Evolutionary conservation across 768 basidiomycete genomes (phyloP).

Genomic region (Pulveroboletus ravenelii): DNA sequence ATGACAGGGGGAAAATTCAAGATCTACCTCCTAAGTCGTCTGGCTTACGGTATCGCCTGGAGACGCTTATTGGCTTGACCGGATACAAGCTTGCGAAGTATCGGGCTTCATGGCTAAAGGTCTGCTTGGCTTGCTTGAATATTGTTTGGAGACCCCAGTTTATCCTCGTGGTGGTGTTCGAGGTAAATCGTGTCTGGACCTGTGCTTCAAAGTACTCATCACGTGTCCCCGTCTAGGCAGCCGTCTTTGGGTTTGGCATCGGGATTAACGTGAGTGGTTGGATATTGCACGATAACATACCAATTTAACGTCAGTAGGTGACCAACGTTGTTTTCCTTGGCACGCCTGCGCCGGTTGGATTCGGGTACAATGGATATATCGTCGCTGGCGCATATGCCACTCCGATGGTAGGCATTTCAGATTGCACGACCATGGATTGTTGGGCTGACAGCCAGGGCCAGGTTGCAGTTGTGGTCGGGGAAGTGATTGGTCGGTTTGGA

Average conservation of each 20-base stretch:
- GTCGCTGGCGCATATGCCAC: slow-evolving; percentile 43
- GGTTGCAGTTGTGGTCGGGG: slow-evolving; percentile 49
- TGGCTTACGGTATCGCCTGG: slow-evolving; percentile 37
- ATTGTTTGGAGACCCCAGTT: slow-evolving; percentile 49
- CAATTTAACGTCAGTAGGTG: slow-evolving; percentile 30
- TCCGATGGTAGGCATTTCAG: slow-evolving; percentile 34
- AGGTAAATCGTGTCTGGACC: slow-evolving; percentile 22
- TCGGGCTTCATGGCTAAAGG: slow-evolving; percentile 38
- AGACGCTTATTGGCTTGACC: slow-evolving; percentile 47
- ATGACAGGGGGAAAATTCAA: slow-evolving; percentile 40
- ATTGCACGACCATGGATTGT: background rate
- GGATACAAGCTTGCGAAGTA: slow-evolving; percentile 43
- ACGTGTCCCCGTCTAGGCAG: slow-evolving; percentile 23
- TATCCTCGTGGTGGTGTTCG: slow-evolving; percentile 36
- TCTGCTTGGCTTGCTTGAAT: slow-evolving; percentile 30
- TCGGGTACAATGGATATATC: slow-evolving; percentile 38
- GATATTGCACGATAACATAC: background rate
- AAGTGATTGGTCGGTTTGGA: slow-evolving; percentile 45
- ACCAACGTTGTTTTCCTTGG: slow-evolving; percentile 55
- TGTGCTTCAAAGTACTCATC: background rate
- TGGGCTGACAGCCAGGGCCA: slow-evolving; percentile 9
- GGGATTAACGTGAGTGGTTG: slow-evolving; percentile 37
- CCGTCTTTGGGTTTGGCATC: slow-evolving; percentile 47
- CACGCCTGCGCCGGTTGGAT: slow-evolving; percentile 42
- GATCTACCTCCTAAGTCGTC: slow-evolving; percentile 24